Conservation (phyloP, 805 yeast species). For the Ogataea glucozyma region DNA sequence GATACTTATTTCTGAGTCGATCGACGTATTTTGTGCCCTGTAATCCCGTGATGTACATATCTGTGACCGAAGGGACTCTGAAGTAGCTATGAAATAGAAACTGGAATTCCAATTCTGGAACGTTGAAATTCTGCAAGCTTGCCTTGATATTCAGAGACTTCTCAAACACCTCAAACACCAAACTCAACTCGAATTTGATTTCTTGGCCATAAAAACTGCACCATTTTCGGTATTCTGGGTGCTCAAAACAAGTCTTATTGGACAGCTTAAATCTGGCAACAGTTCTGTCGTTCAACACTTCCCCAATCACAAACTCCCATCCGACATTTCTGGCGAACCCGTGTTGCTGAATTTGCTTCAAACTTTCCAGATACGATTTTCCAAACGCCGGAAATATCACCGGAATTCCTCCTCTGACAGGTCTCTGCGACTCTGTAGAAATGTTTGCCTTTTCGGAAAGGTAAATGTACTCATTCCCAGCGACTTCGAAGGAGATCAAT, state of each 20-base stretch:
- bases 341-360: conserved; percentile 21
- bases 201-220: conserved; percentile 13
- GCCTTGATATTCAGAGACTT: conserved; percentile 8
- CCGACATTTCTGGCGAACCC: conserved; percentile 25
- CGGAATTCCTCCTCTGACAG: conserved; percentile 27
- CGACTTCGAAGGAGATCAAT: conserved; percentile 17
- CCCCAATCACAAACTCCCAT: conserved; percentile 24
- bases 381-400: conserved; percentile 26
- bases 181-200: conserved; percentile 16
- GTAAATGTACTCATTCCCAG: conserved; percentile 18
- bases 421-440: conserved; percentile 9
- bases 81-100: conserved; percentile 25
- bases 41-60: conserved; percentile 24
- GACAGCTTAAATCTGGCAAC: conserved; percentile 17
- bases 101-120: conserved; percentile 21
- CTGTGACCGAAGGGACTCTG: conserved; percentile 18
- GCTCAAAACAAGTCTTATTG: conserved; percentile 3
- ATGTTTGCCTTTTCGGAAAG: conserved; percentile 19
- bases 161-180: conserved; percentile 13
- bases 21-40: conserved; percentile 17
- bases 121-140: conserved; percentile 13
- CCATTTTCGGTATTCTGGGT: conserved; percentile 18
- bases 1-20: conserved; percentile 12
- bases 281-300: conserved; percentile 18
- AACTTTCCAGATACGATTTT: conserved; percentile 21